A percentile compares a stretch with the other conserved stretches of the same genome.
Conservation (phyloP, 257 asterid species). For the Prunella vulgaris region DNA sequence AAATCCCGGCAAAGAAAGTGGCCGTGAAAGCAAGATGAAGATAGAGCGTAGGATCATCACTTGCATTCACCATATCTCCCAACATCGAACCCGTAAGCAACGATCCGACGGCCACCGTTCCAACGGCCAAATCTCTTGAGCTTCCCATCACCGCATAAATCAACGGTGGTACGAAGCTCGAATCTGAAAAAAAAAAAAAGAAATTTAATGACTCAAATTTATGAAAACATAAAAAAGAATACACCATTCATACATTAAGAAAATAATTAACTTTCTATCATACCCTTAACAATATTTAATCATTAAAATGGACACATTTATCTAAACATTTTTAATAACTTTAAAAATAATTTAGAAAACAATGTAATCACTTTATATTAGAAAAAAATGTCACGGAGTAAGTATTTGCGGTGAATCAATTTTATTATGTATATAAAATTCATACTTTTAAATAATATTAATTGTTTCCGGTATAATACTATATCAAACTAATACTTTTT, state of each 20-base stretch:
- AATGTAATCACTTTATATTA: too few species aligned
- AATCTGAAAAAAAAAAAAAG: constrained; percentile 33
- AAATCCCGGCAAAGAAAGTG: constrained; percentile 54
- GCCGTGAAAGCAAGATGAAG: constrained; percentile 65
- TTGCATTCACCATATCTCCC: constrained; percentile 43
- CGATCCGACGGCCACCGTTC: constrained; percentile 83
- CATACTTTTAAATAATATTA: too few species aligned
- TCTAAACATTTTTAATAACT: too few species aligned
- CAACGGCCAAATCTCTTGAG: constrained; percentile 76
- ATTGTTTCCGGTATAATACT: too few species aligned
- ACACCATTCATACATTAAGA: too few species aligned
- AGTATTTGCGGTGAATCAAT: too few species aligned
- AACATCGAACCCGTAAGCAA: constrained; percentile 73
- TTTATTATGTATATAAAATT: too few species aligned
- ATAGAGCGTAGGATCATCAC: constrained; percentile 49
- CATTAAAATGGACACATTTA: neutral
- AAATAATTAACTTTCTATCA: too few species aligned
- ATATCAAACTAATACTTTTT: too few species aligned
- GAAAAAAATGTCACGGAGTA: too few species aligned
- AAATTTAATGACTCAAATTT: neutral
- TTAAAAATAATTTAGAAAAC: neutral
- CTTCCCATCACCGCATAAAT: constrained; percentile 78
- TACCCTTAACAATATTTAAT: too few species aligned
- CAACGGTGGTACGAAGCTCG: constrained; percentile 79
- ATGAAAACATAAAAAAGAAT: too few species aligned